phyloP scores from a whole-genome alignment of 1,139 yeast species.

The Geotrichum australiense region DNA sequence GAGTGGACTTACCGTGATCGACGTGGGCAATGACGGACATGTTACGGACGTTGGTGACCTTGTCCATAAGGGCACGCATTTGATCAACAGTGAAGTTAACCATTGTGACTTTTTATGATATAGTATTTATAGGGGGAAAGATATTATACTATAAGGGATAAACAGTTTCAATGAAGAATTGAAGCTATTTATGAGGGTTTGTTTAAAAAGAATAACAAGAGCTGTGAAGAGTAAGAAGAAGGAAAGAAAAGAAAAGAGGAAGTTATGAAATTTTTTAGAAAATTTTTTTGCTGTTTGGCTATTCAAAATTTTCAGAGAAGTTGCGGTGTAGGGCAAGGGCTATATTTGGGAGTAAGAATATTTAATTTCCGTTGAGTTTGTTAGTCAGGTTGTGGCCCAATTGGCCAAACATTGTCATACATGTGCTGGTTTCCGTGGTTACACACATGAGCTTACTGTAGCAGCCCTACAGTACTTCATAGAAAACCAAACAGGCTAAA shows the following conservation, averaged over 20 bases:
- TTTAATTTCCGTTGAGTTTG: too few relatives aligned
- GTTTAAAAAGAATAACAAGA: not conserved
- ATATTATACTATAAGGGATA: slow-evolving; percentile 1
- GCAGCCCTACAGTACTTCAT: too few relatives aligned
- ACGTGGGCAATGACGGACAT: slow-evolving; percentile 99
- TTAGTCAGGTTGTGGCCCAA: too few relatives aligned
- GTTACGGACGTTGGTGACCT: slow-evolving; percentile 99
- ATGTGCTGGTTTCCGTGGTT: too few relatives aligned
- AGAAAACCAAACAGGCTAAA: too few relatives aligned
- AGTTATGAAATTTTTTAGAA: not conserved
- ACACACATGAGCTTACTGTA: too few relatives aligned
- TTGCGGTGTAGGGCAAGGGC: not conserved
- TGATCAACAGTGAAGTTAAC: slow-evolving; percentile 45
- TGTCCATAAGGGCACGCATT: slow-evolving; percentile 99
- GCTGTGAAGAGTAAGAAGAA: not conserved
- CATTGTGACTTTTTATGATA: slow-evolving; percentile 16
- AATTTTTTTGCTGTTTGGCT: not conserved
- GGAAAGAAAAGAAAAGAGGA: not conserved
- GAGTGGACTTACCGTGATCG: slow-evolving; percentile 99
- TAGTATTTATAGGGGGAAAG: slow-evolving; percentile 6
- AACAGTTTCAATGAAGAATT: slow-evolving; percentile 4
- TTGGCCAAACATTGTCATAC: too few relatives aligned
- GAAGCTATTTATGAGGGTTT: slow-evolving; percentile 1
- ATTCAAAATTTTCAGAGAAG: slow-evolving; percentile 1
- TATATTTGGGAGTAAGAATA: not conserved